phyloP scores from a whole-genome alignment of 2,329 filamentous ascomycete genomes.

The Talaromyces islandicus region DNA sequence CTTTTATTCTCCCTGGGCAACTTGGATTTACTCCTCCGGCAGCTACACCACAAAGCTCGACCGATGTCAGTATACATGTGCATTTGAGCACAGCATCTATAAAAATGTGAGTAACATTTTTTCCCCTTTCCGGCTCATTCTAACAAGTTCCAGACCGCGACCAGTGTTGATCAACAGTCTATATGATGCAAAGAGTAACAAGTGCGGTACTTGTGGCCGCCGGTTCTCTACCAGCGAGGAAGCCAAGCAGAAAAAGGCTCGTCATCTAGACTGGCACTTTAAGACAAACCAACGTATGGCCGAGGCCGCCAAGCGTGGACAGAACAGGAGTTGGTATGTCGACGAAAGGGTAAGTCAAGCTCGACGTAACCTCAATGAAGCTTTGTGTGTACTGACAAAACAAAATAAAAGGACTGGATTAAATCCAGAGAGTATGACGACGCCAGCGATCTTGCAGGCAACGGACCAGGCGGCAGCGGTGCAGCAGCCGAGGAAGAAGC shows the following conservation, averaged over 20 bases:
- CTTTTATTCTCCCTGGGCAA: constrained; percentile 36
- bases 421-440: constrained; percentile 76
- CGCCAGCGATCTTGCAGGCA: constrained; percentile 41
- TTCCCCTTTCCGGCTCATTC: constrained; percentile 26
- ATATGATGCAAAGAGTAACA: constrained; percentile 76
- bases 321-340: constrained; percentile 92
- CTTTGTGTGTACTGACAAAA: constrained; percentile 16
- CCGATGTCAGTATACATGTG: constrained; percentile 26
- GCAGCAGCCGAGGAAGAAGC: constrained; percentile 33
- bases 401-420: constrained; percentile 78
- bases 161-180: constrained; percentile 67
- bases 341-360: constrained; percentile 65
- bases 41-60: constrained; percentile 23
- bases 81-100: constrained; percentile 62
- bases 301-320: constrained; percentile 77
- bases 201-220: constrained; percentile 86
- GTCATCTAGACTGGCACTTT: constrained; percentile 98
- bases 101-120: constrained; percentile 53
- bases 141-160: constrained; percentile 52
- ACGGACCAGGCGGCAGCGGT: constrained; percentile 34
- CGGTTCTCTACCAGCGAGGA: constrained; percentile 73
- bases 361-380: neutral
- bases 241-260: constrained; percentile 78
- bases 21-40: constrained; percentile 30
- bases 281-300: constrained; percentile 82